phyloP scores from a whole-genome alignment of 2,329 filamentous ascomycete species.

The Fusarium concolor region DNA sequence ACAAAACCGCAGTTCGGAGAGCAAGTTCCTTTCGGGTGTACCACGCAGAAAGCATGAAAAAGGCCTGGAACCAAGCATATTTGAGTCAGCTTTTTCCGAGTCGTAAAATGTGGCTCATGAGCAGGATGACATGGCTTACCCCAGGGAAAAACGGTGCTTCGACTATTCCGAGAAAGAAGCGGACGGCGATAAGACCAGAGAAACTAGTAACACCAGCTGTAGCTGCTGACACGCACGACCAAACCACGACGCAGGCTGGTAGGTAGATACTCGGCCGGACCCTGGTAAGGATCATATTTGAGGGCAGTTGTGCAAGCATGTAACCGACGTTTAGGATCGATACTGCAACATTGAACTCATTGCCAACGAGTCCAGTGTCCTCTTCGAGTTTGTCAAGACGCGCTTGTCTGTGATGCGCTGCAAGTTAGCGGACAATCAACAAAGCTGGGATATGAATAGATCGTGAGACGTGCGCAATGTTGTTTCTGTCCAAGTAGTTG shows the following conservation, averaged over 20 bases:
- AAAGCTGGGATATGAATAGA: not conserved
- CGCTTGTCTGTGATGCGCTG: slow-evolving; percentile 34
- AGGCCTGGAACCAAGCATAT: not conserved
- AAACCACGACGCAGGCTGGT: slow-evolving; percentile 22
- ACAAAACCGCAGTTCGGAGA: slow-evolving; percentile 17
- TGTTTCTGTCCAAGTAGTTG: slow-evolving; percentile 44
- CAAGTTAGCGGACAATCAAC: too few species aligned
- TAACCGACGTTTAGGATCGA: slow-evolving; percentile 39
- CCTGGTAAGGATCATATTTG: slow-evolving; percentile 49
- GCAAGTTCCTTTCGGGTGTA: slow-evolving; percentile 26
- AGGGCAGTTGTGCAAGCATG: slow-evolving; percentile 53
- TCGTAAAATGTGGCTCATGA: too few species aligned
- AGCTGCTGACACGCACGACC: slow-evolving; percentile 40
- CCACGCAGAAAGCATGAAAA: slow-evolving; percentile 27
- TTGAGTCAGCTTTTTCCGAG: too few species aligned
- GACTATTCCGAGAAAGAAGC: slow-evolving; percentile 4
- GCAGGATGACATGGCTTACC: not conserved
- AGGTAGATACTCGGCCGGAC: slow-evolving; percentile 11
- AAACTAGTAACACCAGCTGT: slow-evolving; percentile 2
- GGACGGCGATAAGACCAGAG: not conserved
- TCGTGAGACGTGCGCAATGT: slow-evolving; percentile 35
- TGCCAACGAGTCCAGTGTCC: slow-evolving; percentile 37
- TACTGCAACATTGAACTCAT: slow-evolving; percentile 39
- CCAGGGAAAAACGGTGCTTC: slow-evolving; percentile 3
- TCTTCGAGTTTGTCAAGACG: slow-evolving; percentile 40